Evolutionary conservation across 2,329 filamentous ascomycete genomes (phyloP), one percentile per base, ranked within the genome.

Genomic region (Tolypocladium paradoxum): DNA sequence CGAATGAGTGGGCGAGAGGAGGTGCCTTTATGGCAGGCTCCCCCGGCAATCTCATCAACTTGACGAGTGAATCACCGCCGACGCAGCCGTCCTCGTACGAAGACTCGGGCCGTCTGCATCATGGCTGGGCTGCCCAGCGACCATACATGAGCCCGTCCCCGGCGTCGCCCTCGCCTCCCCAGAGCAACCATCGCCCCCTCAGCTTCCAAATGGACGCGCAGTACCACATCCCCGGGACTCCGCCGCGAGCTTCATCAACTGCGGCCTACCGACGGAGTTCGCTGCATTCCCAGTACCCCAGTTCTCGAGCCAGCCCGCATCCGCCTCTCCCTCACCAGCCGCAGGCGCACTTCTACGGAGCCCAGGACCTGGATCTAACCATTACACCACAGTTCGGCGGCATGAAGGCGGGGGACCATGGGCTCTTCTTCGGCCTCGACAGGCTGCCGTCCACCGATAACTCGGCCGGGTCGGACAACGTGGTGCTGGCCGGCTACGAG

Each of bases 381-480:
- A 73, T 85, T 48, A 72, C 77, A 52, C 69, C 73, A 18, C 74
- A 73, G 45, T 71, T 76, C 20, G 79, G 79, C 8, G 79, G 78
- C 11, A 73, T 85, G 62, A 78, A 78, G 58, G 78, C 84, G 2
- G 84, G 84, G 3, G 82, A 85, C 37, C 79, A 79, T 46, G 88
- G 87, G 8, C 90, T 87, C 60, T 88, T 86, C 65, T 93, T 89
- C 65, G 84, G 86, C 6, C 90, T 95, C 61, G 91, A 96, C 65
- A 83, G 76, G 2, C 74, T 95, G 45, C 76, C 78, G n/a, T 66
- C 68, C 40, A 61, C 63, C 7, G 66, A 70, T 51, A 65, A 67
- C 51, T 59, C 60, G 18, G 62, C 69, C 53, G 72, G 72, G 35
- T 70, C 72, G 52, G 79, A 87, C 62, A 85, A 86, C 66, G 82